Evolutionary conservation across 208 protist species (phyloP).

Genomic region (Acanthamoeba castellanii): DNA sequence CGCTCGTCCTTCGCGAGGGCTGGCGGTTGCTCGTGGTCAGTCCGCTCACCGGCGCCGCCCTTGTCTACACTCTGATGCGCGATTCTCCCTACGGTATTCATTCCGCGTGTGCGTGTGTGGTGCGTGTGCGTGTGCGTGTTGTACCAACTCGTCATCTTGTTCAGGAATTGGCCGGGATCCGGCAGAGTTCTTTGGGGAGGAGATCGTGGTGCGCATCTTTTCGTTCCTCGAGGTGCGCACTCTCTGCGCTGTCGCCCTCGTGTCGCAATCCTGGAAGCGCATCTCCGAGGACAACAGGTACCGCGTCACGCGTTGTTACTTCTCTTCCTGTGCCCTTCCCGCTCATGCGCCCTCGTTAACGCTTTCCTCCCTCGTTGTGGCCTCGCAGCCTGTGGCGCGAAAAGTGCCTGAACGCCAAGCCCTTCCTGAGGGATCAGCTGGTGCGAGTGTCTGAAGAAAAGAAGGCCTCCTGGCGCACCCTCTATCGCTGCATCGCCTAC

Average conservation of each 20-base stretch:
- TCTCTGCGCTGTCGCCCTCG: neutral
- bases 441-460: conserved; percentile 10
- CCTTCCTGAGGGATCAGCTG: neutral
- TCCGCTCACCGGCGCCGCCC: neutral
- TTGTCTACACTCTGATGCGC: conserved; percentile 43
- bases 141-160: neutral
- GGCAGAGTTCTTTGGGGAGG: conserved; percentile 56
- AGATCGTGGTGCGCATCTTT: conserved; percentile 61
- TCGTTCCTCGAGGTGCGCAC: conserved; percentile 63
- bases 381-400: neutral
- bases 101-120: neutral
- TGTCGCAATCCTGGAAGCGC: conserved; percentile 27
- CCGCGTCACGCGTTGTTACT: neutral
- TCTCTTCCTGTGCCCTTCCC: neutral
- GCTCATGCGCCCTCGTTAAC: neutral
- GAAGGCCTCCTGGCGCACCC: neutral
- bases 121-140: neutral
- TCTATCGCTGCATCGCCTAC: conserved; percentile 20
- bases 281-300: conserved; percentile 62
- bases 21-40: conserved; percentile 4
- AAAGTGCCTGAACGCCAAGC: conserved; percentile 11
- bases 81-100: conserved; percentile 16
- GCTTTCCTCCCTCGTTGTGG: neutral
- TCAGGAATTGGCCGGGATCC: conserved; percentile 42
- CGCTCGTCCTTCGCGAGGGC: conserved; percentile 45